A percentile compares a stretch with the other conserved stretches of the same genome.
These are phyloP conservation scores for Calocera cornea DNA, from an alignment of 768 basidiomycete species.

Conservation along the genomic window DNA sequence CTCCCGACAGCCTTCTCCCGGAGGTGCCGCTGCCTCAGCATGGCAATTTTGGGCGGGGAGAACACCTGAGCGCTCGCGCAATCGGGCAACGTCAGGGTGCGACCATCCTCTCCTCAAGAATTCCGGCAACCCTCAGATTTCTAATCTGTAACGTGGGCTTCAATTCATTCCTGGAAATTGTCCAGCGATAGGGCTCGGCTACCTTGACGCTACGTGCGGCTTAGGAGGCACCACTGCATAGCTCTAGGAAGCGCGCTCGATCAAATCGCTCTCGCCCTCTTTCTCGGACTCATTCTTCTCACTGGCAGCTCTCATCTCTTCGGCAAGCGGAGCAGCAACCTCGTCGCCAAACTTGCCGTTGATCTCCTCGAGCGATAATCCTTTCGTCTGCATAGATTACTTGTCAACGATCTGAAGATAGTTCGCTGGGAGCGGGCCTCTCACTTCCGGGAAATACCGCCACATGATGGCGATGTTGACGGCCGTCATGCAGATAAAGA, in stretches of 20 bases:
- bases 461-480: not conserved
- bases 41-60: not conserved
- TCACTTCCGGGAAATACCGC: not conserved
- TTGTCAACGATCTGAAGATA: not conserved
- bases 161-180: not conserved
- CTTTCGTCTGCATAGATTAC: not conserved
- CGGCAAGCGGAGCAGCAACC: not conserved
- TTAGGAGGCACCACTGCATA: not conserved
- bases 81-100: not conserved
- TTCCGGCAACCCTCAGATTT: not conserved
- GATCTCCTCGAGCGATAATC: not conserved
- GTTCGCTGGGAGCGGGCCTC: too few species aligned
- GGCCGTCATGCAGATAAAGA: conserved; percentile 1
- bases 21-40: not conserved
- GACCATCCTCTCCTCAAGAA: not conserved
- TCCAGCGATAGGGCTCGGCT: not conserved
- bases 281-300: not conserved
- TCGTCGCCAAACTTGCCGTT: not conserved
- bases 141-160: not conserved
- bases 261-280: not conserved
- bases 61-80: not conserved
- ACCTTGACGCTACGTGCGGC: not conserved
- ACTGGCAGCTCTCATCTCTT: not conserved
- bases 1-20: not conserved
- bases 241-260: not conserved